Evolutionary conservation across 208 protist genomes (phyloP), one percentile per base, ranked within the genome.

Genomic region (Balamuthia mandrillaris): DNA sequence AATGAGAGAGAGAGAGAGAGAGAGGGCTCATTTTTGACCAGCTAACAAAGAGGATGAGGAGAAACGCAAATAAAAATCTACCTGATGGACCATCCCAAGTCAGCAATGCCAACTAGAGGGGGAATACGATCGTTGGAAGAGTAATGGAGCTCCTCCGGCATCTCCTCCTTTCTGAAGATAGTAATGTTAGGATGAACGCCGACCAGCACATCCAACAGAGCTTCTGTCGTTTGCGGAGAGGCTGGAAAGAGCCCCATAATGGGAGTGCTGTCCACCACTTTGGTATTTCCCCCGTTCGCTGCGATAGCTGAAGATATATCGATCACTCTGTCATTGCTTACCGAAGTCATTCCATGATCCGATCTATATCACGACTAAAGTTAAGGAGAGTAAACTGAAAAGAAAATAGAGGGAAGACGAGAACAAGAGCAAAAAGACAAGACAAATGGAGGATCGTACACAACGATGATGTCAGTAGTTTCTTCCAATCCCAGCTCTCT

Each of bases 111-210:
- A 3, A 85, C 45, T 5, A 85, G n/a, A 39, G 52, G 79, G 2
- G 58, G 51, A 24, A 85, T 85, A 2, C 79, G 79, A 2, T 45
- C 16, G 33, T 85, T 85, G 60, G 68, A 12, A 24, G 18, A 24
- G 60, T 58, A 85, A 61, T 85, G 79, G 27, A 63, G 74, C 4
- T 45, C 37, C 2, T 47, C 29, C 24, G 79, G 79, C 47, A 85
- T 18, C n/a, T 85, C 60, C n/a, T 68, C 39, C 79, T 85, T 85
- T 21, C 52, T 33, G 12, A 49, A 85, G 41, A 37, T 33, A 21
- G 79, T 37, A 54, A 85, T 74, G 35, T 85, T 85, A 24, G 79
- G 79, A 29, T 85, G 79, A 24, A 44, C 79, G n/a, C 52, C 56
- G 21, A 42, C 18, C 14, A 85, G 79, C 27, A 1, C 4, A 24